Conservation (phyloP, 2,329 filamentous ascomycete species). For the Hysterium pulicare region DNA sequence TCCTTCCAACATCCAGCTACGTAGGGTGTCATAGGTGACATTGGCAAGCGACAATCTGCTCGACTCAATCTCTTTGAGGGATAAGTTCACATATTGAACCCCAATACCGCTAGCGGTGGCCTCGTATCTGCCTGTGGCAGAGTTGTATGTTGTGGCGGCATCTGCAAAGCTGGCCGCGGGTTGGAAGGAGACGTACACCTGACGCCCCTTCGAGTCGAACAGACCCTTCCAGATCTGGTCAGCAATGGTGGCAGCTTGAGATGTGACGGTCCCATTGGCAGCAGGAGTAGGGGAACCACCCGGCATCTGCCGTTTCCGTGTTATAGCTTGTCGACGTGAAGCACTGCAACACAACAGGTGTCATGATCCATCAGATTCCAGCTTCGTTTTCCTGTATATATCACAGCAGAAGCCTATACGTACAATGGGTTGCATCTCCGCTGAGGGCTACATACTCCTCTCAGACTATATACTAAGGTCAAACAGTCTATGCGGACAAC, state of each 20-base stretch:
- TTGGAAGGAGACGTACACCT: slow-evolving; percentile 43
- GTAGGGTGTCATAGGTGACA: slow-evolving; percentile 56
- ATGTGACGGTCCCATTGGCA: slow-evolving; percentile 28
- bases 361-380: no score
- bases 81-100: slow-evolving; percentile 44
- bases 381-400: no score
- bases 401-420: no score
- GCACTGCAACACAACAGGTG: no score
- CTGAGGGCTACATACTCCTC: no score
- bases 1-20: slow-evolving; percentile 53
- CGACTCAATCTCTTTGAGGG: slow-evolving; percentile 35
- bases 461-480: no score
- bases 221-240: slow-evolving; percentile 30
- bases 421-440: no score
- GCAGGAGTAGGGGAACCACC: slow-evolving; percentile 18
- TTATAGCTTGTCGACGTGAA: no score
- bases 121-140: slow-evolving; percentile 27
- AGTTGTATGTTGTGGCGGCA: slow-evolving; percentile 35
- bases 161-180: slow-evolving; percentile 30
- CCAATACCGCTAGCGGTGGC: slow-evolving; percentile 31
- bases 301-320: no score
- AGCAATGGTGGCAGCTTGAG: slow-evolving; percentile 17
- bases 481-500: no score
- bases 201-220: slow-evolving; percentile 37
- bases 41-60: slow-evolving; percentile 1